Conservation (phyloP, 768 basidiomycete species). For the Termitomyces sp. region DNA sequence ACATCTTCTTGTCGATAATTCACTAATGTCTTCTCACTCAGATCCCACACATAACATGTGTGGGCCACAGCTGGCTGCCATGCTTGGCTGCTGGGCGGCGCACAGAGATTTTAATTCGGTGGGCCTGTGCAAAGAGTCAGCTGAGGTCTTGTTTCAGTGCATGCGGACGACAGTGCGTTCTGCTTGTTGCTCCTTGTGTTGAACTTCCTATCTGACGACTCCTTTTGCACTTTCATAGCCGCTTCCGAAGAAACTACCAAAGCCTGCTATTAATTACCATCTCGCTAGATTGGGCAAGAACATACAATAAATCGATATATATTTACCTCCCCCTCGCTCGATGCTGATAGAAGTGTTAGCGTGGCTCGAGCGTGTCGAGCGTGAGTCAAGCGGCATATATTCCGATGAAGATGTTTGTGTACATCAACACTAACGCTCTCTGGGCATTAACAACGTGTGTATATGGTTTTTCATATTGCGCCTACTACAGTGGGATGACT, state of each 20-base stretch:
- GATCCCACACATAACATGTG: constrained; percentile 53
- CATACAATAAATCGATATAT: constrained; percentile 48
- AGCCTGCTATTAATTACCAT: constrained; percentile 87
- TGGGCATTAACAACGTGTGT: not conserved
- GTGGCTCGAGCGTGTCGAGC: not conserved
- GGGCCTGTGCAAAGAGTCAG: constrained; percentile 51
- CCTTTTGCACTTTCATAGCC: constrained; percentile 42
- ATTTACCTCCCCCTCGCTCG: not conserved
- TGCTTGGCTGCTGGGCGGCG: constrained; percentile 89
- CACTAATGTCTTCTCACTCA: constrained; percentile 18
- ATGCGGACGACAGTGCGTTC: constrained; percentile 79
- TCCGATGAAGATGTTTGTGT: not conserved
- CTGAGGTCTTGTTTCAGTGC: constrained; percentile 67
- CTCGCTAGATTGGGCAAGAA: constrained; percentile 75
- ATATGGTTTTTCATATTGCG: not conserved
- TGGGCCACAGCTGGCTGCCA: constrained; percentile 62
- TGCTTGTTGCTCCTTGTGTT: not conserved
- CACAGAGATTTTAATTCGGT: constrained; percentile 56
- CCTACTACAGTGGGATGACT: not conserved
- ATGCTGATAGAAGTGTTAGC: not conserved
- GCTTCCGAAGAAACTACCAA: constrained; percentile 59
- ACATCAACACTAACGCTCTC: not conserved
- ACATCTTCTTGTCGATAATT: not conserved
- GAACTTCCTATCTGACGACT: not conserved
- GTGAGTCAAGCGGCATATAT: not conserved